phyloP scores from a whole-genome alignment of 305 asterid genomes.

The Solanum hybrid region DNA sequence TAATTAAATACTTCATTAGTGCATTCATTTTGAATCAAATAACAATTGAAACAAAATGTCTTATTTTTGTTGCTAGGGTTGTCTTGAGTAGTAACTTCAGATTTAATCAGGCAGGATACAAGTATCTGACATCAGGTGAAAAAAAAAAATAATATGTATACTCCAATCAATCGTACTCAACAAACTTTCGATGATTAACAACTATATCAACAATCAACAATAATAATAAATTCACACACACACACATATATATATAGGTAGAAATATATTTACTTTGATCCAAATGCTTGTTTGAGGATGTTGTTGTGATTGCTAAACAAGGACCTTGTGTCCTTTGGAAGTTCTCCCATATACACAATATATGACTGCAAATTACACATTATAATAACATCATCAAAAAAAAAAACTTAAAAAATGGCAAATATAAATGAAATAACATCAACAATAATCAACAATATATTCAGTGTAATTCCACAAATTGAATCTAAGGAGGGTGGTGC shows the following conservation, averaged over 20 bases:
- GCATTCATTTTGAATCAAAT: neutral
- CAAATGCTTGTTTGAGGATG: constrained; percentile 18
- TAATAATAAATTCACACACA: neutral
- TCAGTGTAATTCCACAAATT: neutral
- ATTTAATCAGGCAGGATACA: rapidly evolving
- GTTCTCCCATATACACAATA: constrained; percentile 37
- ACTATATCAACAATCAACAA: neutral
- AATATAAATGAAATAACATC: neutral
- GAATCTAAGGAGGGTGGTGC: rapidly evolving
- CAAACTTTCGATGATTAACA: neutral
- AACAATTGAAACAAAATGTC: neutral
- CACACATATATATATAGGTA: neutral
- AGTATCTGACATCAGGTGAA: neutral
- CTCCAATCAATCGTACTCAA: neutral
- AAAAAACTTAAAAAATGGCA: neutral
- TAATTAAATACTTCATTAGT: neutral
- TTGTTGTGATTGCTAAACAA: constrained; percentile 12
- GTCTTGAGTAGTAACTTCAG: neutral
- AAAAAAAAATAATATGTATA: neutral
- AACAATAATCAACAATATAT: neutral
- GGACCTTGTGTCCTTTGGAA: constrained; percentile 7
- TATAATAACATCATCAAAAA: neutral
- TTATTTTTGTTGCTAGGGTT: neutral
- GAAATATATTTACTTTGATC: constrained; percentile 24
- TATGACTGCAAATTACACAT: constrained; percentile 14